Evolutionary conservation across 768 basidiomycete genomes (phyloP).

Genomic region (Mycena alexandri): DNA sequence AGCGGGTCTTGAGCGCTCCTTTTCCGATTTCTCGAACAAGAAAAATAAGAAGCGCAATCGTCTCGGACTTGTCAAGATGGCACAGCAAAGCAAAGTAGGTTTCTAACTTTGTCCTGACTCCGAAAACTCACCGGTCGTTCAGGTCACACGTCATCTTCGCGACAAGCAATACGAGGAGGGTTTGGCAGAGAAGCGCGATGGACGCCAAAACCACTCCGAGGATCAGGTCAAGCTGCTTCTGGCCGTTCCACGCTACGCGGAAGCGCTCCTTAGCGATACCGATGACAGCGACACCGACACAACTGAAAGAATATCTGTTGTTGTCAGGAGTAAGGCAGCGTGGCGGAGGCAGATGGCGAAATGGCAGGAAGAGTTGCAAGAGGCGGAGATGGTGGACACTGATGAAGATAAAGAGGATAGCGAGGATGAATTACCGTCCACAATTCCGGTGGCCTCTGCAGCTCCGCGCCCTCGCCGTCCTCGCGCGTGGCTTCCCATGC

Average conservation of each 20-base stretch:
- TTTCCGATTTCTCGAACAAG: constrained; percentile 32
- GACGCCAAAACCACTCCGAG: constrained; percentile 11
- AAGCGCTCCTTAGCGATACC: constrained; percentile 8
- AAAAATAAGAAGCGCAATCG: constrained; percentile 26
- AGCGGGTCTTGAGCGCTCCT: constrained; percentile 24
- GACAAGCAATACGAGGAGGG: constrained; percentile 6
- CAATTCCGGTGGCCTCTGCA: too few relatives aligned
- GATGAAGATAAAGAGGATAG: too few relatives aligned
- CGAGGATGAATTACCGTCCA: too few relatives aligned
- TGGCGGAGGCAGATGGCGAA: constrained; percentile 12
- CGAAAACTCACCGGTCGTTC: too few relatives aligned
- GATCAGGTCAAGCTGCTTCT: background rate
- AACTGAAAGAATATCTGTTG: background rate
- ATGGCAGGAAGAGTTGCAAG: constrained; percentile 14
- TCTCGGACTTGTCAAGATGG: constrained; percentile 25
- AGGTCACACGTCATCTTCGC: constrained; percentile 13
- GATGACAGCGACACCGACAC: constrained; percentile 11
- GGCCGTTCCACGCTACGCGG: constrained; percentile 14
- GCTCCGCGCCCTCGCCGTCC: too few relatives aligned
- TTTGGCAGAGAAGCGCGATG: background rate
- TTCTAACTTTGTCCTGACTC: background rate
- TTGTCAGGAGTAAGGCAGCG: background rate
- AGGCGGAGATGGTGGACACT: background rate
- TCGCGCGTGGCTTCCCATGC: too few relatives aligned
- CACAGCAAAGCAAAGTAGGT: constrained; percentile 19